A percentile compares a stretch with the other conserved stretches of the same genome.
Conservation (phyloP, 164 flowering plant species). For the Magnolia changhungtana region DNA sequence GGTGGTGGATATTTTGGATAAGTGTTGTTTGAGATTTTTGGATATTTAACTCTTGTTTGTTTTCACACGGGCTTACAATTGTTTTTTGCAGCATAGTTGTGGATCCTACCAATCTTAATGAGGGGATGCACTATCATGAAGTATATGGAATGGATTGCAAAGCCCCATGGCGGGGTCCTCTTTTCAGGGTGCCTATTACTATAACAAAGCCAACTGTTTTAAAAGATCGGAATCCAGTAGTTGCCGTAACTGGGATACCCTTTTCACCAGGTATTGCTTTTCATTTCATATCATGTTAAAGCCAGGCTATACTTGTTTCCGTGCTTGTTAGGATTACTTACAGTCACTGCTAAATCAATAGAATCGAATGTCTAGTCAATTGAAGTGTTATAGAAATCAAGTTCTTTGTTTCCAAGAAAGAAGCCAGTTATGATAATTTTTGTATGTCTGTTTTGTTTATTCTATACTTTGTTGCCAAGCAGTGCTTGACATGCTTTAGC, state of each 20-base stretch:
- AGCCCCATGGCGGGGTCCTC: conserved; percentile 95
- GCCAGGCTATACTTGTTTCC: neutral
- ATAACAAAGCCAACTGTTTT: conserved; percentile 71
- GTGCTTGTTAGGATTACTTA: neutral
- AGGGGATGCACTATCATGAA: conserved; percentile 86
- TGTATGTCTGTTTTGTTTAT: neutral
- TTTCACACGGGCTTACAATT: neutral
- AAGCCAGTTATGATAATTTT: neutral
- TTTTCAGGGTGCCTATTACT: conserved; percentile 86
- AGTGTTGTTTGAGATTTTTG: neutral
- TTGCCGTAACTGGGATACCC: conserved; percentile 55
- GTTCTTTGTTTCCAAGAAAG: neutral
- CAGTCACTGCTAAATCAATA: neutral
- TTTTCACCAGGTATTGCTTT: conserved; percentile 64
- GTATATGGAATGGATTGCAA: conserved; percentile 80
- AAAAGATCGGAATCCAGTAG: conserved; percentile 43
- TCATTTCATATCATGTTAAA: neutral
- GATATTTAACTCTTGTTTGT: neutral
- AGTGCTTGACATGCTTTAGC: neutral
- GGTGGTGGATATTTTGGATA: neutral
- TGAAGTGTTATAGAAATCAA: neutral
- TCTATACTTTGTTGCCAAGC: neutral
- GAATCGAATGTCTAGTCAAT: neutral
- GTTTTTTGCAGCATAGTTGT: conserved; percentile 63
- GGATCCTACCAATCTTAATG: conserved; percentile 73